Percentiles rank a stretch among this genome's conserved stretches.
Evolutionary conservation across 1,284 basidiomycete genomes (phyloP).

Genomic region (Phellopilus nigrolimitatus): DNA sequence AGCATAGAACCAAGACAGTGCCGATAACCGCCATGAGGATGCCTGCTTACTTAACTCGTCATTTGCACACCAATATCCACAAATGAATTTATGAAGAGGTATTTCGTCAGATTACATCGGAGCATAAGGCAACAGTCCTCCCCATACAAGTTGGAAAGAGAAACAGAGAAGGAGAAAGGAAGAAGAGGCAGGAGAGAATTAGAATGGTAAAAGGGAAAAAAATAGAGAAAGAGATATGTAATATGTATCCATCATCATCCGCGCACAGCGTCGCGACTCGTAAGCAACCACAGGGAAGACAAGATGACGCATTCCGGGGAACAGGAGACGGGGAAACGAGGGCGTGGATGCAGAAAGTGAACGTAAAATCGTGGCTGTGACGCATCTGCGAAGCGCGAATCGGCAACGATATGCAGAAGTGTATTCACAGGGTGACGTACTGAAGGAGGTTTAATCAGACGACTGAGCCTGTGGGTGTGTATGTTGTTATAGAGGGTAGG

Average conservation of each 20-base stretch:
- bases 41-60: no score
- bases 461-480: not conserved
- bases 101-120: slow-evolving; percentile 15
- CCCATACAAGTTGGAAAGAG: slow-evolving; percentile 11
- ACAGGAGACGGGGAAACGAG: not conserved
- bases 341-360: no score
- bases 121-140: slow-evolving; percentile 9
- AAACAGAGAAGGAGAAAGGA: not conserved
- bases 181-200: slow-evolving; percentile 1
- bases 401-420: not conserved
- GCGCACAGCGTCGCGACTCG: not conserved
- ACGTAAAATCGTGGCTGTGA: not conserved
- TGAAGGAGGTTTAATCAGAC: not conserved
- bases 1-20: no score
- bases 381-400: not conserved
- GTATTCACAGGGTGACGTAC: no score
- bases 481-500: not conserved
- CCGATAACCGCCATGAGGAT: no score
- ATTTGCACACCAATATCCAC: not conserved
- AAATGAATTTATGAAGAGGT: slow-evolving; percentile 1
- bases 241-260: slow-evolving; percentile 1
- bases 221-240: not conserved
- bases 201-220: not conserved
- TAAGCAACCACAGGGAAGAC: not conserved
- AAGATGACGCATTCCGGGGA: not conserved